Evolutionary conservation across 73 alveolate species (phyloP), one percentile per base, ranked within the genome.

Genomic region (Paraurostyla sp.): DNA sequence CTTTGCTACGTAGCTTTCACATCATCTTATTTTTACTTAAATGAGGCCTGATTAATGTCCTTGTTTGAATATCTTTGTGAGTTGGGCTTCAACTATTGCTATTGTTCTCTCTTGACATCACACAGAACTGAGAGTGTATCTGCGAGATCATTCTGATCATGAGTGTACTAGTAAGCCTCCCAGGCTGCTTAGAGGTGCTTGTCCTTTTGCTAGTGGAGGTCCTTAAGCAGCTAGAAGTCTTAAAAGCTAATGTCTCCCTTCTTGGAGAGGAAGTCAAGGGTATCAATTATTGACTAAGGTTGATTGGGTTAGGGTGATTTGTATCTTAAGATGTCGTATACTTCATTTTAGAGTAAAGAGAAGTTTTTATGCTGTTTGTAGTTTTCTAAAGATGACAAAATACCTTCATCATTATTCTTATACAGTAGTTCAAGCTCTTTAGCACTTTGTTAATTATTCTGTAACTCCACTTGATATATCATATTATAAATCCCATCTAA

Each of bases 161-260:
- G 4, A 32, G 60, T 57, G 25, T 59, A 45, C 22, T 16, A 38
- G 83, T 16, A 81, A 6, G 83, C 73, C 36, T 57, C 91, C 91
- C 91, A 81, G 36, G 91, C 82, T 4, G 91, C 91, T 4, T 16
- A 1, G 0, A 81, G 48, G 22, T 81, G 71, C 71, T 25, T 58
- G 52, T 81, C 83, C 3, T 38, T 30, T 33, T 33, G 13, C 63
- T 22, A 0, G 36, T 63, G n/a, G 6, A 81, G 33, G 35, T 60
- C 62, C 25, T 16, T 1, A 2, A 81, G 56, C 57, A 59, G 18
- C 32, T 22, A 1, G 42, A 52, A 20, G 40, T 81, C 71, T 9
- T 81, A 11, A 20, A 22, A 29, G 18, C 57, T 62, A 40, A 81
- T 59, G 7, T 38, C 73, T 18, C 71, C 83, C 33, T 52, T 75